Evolutionary conservation across 2,329 filamentous ascomycete genomes (phyloP).

Genomic region (Lithohypha guttulata): DNA sequence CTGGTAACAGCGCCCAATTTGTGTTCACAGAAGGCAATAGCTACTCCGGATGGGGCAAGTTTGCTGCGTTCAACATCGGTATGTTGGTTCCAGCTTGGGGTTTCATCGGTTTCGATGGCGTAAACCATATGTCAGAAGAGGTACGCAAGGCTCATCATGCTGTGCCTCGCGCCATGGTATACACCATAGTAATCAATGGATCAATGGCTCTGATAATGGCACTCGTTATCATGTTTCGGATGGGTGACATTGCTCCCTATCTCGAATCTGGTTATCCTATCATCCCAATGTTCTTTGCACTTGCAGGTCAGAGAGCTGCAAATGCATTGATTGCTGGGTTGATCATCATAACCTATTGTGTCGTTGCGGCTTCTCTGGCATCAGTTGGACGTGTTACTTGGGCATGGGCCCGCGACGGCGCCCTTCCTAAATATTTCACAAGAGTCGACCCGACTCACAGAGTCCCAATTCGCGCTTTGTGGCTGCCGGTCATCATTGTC

Average conservation of each 20-base stretch:
- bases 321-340: slow-evolving; percentile 33
- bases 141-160: slow-evolving; percentile 36
- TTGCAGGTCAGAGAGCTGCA: slow-evolving; percentile 33
- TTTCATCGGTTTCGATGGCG: slow-evolving; percentile 31
- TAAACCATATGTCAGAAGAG: slow-evolving; percentile 38
- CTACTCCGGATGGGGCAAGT: slow-evolving; percentile 26
- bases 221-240: slow-evolving; percentile 34
- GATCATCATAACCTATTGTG: slow-evolving; percentile 30
- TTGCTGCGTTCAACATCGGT: slow-evolving; percentile 30
- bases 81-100: slow-evolving; percentile 27
- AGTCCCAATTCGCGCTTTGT: slow-evolving; percentile 31
- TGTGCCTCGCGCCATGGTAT: slow-evolving; percentile 37
- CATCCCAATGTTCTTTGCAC: slow-evolving; percentile 33
- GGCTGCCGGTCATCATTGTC: slow-evolving; percentile 28
- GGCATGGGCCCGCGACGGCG: slow-evolving; percentile 41
- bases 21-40: slow-evolving; percentile 25
- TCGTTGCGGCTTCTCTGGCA: slow-evolving; percentile 34
- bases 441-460: slow-evolving; percentile 26
- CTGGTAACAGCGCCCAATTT: slow-evolving; percentile 26
- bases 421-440: slow-evolving; percentile 32
- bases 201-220: slow-evolving; percentile 33
- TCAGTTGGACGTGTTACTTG: slow-evolving; percentile 40
- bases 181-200: slow-evolving; percentile 35
- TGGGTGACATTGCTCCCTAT: slow-evolving; percentile 30
- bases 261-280: slow-evolving; percentile 29